These are phyloP conservation scores for Chrysosporium keratinophilum DNA, from an alignment of 2,329 filamentous ascomycete genomes.

Conservation along the genomic window DNA sequence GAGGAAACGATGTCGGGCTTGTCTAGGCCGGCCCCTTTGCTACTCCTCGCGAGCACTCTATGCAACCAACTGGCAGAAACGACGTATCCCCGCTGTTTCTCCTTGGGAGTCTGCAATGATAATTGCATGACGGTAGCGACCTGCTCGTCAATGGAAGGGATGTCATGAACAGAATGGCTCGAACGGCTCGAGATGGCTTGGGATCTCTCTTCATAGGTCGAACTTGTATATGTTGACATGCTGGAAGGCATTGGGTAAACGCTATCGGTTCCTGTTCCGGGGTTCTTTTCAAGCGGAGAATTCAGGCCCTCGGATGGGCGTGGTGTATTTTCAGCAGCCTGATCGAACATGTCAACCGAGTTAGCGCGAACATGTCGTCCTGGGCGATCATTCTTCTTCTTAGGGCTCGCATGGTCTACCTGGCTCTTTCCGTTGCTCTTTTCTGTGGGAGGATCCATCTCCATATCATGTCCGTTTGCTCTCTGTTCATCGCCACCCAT, in stretches of 20 bases:
- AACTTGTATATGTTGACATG: slow-evolving; percentile 29
- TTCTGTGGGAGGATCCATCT: slow-evolving; percentile 18
- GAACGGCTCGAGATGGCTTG: slow-evolving; percentile 15
- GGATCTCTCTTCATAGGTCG: slow-evolving; percentile 22
- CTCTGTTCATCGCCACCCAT: slow-evolving; percentile 39
- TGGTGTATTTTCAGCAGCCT: slow-evolving; percentile 20
- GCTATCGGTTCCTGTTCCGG: slow-evolving; percentile 26
- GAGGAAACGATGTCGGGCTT: slow-evolving; percentile 49
- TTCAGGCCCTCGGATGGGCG: slow-evolving; percentile 7
- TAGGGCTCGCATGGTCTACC: slow-evolving; percentile 28
- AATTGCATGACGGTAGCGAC: slow-evolving; percentile 61
- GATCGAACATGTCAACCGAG: slow-evolving; percentile 38
- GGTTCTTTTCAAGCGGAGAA: slow-evolving; percentile 23
- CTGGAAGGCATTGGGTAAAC: slow-evolving; percentile 32
- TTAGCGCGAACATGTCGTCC: slow-evolving; percentile 24
- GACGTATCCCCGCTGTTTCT: slow-evolving; percentile 65
- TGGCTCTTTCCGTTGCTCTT: slow-evolving; percentile 17
- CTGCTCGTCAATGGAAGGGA: slow-evolving; percentile 55
- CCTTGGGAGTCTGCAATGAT: slow-evolving; percentile 45
- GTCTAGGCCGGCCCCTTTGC: slow-evolving; percentile 46
- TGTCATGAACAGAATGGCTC: slow-evolving; percentile 12
- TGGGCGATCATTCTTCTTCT: slow-evolving; percentile 15
- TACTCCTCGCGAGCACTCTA: slow-evolving; percentile 57
- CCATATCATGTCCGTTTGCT: slow-evolving; percentile 19
- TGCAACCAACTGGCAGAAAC: slow-evolving; percentile 72